Evolutionary conservation across 495 filamentous ascomycete species (phyloP).

Genomic region (Echria macrotheca): DNA sequence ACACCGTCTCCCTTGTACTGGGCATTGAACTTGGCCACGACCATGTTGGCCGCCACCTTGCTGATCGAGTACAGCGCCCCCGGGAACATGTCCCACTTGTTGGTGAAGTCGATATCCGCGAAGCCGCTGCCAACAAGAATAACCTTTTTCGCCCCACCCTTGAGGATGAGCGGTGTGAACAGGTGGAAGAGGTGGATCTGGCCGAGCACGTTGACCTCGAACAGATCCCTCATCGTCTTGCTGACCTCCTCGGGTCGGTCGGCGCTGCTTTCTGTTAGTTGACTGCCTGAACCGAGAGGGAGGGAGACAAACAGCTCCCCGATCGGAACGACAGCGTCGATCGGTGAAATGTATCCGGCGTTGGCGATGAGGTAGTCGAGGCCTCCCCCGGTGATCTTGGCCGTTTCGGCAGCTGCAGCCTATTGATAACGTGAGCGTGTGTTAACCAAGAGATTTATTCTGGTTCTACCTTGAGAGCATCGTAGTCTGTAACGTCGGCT

Average conservation of each 20-base stretch:
- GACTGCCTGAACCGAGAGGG: background rate
- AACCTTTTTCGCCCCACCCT: conserved; percentile 50
- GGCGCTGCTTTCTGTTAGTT: conserved; percentile 16
- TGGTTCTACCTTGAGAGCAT: conserved; percentile 28
- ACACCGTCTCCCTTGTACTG: conserved; percentile 48
- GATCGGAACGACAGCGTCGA: conserved; percentile 20
- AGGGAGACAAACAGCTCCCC: conserved; percentile 17
- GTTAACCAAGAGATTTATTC: too few species aligned
- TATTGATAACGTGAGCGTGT: conserved; percentile 1
- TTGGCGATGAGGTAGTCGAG: conserved; percentile 53
- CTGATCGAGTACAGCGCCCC: conserved; percentile 26
- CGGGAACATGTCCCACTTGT: conserved; percentile 22
- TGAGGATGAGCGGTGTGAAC: conserved; percentile 47
- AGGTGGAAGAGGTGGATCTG: conserved; percentile 48
- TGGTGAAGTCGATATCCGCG: conserved; percentile 34
- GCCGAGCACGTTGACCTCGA: conserved; percentile 44
- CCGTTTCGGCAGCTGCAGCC: conserved; percentile 25
- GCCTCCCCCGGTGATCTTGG: conserved; percentile 34
- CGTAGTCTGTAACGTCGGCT: conserved; percentile 29
- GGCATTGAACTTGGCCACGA: conserved; percentile 43
- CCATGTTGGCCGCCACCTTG: conserved; percentile 43
- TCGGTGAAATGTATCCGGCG: conserved; percentile 29
- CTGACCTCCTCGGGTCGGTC: conserved; percentile 26
- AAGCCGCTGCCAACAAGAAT: conserved; percentile 45
- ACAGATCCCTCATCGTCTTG: conserved; percentile 21